A percentile compares a stretch with the other conserved stretches of the same genome.
Conservation (phyloP, 768 basidiomycete genomes). For the Naganishia randhawae region DNA sequence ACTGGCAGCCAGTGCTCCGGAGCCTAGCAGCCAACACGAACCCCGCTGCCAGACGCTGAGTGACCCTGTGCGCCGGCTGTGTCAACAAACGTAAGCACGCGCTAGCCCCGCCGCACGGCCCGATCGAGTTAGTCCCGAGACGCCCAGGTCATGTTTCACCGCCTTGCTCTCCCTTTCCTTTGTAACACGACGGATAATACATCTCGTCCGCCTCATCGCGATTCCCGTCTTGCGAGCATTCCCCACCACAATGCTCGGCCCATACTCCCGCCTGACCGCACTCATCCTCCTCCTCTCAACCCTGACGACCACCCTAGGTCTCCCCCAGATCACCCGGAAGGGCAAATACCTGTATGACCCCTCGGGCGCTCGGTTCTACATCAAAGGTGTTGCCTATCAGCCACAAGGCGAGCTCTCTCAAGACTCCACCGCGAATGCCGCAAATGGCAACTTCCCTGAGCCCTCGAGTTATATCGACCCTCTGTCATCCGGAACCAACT, state of each 20-base stretch:
- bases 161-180: background rate
- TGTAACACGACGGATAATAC: background rate
- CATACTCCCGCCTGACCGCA: background rate
- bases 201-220: background rate
- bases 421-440: constrained; percentile 38
- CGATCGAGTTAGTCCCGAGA: background rate
- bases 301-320: constrained; percentile 54
- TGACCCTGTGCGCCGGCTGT: too few species aligned
- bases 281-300: constrained; percentile 36
- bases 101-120: background rate
- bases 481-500: constrained; percentile 63
- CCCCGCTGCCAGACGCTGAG: too few species aligned
- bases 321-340: constrained; percentile 64
- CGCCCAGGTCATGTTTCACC: background rate
- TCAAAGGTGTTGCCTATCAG: constrained; percentile 84
- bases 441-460: constrained; percentile 51
- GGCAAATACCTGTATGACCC: constrained; percentile 78
- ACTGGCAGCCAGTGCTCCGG: too few species aligned
- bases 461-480: constrained; percentile 78
- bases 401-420: constrained; percentile 61
- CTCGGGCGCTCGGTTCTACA: constrained; percentile 74
- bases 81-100: too few species aligned
- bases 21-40: too few species aligned
- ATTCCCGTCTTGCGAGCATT: background rate
- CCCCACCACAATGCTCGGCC: background rate